Evolutionary conservation across 768 basidiomycete genomes (phyloP).

Genomic region (Vararia minispora): DNA sequence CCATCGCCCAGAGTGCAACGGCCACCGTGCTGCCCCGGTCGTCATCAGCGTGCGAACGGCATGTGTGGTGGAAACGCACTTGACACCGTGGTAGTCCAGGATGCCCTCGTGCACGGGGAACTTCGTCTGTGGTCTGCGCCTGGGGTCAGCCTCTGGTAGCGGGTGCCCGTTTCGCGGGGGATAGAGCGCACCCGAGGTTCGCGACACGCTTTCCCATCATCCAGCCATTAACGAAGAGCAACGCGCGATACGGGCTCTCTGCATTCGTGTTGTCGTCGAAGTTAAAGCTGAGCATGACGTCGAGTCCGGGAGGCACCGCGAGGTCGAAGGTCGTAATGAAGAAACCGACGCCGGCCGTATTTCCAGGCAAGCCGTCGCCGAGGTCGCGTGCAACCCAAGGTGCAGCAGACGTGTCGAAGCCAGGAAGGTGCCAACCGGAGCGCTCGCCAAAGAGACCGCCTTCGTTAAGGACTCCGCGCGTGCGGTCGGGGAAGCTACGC

Average conservation of each 20-base stretch:
- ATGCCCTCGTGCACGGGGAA: constrained; percentile 80
- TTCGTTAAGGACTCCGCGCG: constrained; percentile 29
- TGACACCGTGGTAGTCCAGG: constrained; percentile 53
- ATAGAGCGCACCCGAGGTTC: constrained; percentile 15
- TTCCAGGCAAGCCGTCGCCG: constrained; percentile 41
- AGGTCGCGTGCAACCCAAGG: constrained; percentile 47
- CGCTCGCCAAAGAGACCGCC: constrained; percentile 31
- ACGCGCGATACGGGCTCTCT: constrained; percentile 64
- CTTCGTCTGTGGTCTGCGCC: constrained; percentile 51
- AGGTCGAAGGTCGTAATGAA: constrained; percentile 66
- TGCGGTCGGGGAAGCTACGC: constrained; percentile 59
- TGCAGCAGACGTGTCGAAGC: constrained; percentile 49
- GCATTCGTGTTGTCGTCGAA: constrained; percentile 51
- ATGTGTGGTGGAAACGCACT: constrained; percentile 44
- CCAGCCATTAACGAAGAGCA: constrained; percentile 77
- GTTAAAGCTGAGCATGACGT: constrained; percentile 56
- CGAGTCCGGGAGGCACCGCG: constrained; percentile 40
- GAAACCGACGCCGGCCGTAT: constrained; percentile 67
- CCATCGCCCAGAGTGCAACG: constrained; percentile 63
- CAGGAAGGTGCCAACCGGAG: constrained; percentile 33
- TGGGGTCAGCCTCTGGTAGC: background rate
- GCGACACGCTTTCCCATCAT: constrained; percentile 58
- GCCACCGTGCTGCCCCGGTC: constrained; percentile 26
- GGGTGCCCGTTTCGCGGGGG: background rate
- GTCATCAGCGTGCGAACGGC: constrained; percentile 1